Conservation (phyloP, 345 rosid species). For the Acer yangbiense region DNA sequence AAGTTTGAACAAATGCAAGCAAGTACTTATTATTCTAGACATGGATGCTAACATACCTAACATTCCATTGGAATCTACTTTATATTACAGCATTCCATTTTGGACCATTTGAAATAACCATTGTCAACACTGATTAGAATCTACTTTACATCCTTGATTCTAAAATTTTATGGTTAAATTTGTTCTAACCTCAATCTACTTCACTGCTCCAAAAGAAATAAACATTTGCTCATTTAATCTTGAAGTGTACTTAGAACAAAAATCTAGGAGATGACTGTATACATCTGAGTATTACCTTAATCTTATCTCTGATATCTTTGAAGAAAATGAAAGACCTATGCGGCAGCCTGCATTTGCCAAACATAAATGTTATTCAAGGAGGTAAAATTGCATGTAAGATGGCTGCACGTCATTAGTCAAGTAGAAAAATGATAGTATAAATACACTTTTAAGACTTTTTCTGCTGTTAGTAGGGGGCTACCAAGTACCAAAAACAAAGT, state of each 20-base stretch:
- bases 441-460: background rate
- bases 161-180: background rate
- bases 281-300: constrained; percentile 15
- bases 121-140: background rate
- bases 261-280: background rate
- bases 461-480: background rate
- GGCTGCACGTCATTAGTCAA: background rate
- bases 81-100: background rate
- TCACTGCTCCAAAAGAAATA: background rate
- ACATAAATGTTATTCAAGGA: background rate
- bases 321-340: constrained; percentile 11
- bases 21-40: background rate
- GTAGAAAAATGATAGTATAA: background rate
- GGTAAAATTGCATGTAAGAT: background rate
- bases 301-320: constrained; percentile 2
- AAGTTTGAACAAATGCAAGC: background rate
- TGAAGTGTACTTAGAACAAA: background rate
- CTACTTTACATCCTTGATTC: background rate
- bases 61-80: background rate
- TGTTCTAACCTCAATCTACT: background rate
- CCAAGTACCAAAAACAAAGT: background rate
- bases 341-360: constrained; percentile 30
- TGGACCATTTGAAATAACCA: background rate
- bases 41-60: background rate
- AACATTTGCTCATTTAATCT: background rate